These are phyloP conservation scores for Periglandula ipomoeae DNA, from an alignment of 2,329 filamentous ascomycete species.

Conservation along the genomic window DNA sequence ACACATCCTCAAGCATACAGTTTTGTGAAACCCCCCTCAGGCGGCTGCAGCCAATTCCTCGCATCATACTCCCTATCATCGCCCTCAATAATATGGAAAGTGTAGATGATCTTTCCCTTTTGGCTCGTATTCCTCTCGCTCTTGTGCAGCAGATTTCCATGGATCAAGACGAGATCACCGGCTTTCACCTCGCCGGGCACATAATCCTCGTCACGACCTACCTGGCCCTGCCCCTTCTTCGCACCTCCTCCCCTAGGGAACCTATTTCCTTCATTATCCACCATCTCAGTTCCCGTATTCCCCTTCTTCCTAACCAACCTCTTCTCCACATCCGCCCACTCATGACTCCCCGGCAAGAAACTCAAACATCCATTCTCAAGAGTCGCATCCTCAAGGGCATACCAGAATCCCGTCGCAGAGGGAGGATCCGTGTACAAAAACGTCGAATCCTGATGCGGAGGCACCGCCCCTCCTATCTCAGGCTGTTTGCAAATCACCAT, in stretches of 20 bases:
- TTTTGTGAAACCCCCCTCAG: constrained; percentile 67
- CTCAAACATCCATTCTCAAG: constrained; percentile 79
- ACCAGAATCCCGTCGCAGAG: constrained; percentile 92
- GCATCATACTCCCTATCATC: constrained; percentile 66
- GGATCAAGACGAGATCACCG: constrained; percentile 83
- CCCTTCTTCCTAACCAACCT: constrained; percentile 62
- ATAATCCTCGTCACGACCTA: constrained; percentile 44
- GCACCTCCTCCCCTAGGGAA: constrained; percentile 49
- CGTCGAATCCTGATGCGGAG: constrained; percentile 83
- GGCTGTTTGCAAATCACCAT: constrained; percentile 99
- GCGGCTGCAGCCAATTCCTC: constrained; percentile 89
- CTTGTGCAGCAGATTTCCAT: constrained; percentile 93
- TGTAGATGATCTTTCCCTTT: constrained; percentile 90
- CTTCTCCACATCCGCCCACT: constrained; percentile 57
- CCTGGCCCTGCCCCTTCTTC: constrained; percentile 27
- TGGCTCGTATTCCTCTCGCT: constrained; percentile 84
- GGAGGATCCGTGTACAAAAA: constrained; percentile 89
- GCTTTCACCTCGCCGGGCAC: constrained; percentile 81
- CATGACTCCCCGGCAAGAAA: constrained; percentile 77
- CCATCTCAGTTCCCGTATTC: constrained; percentile 56
- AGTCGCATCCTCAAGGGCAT: constrained; percentile 88
- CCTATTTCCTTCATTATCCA: constrained; percentile 54
- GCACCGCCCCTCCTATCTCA: constrained; percentile 86
- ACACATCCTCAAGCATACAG: constrained; percentile 32
- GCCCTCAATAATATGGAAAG: constrained; percentile 92